Evolutionary conservation across 2,329 filamentous ascomycete genomes (phyloP).

Genomic region (Dryadomyces quercivorus): DNA sequence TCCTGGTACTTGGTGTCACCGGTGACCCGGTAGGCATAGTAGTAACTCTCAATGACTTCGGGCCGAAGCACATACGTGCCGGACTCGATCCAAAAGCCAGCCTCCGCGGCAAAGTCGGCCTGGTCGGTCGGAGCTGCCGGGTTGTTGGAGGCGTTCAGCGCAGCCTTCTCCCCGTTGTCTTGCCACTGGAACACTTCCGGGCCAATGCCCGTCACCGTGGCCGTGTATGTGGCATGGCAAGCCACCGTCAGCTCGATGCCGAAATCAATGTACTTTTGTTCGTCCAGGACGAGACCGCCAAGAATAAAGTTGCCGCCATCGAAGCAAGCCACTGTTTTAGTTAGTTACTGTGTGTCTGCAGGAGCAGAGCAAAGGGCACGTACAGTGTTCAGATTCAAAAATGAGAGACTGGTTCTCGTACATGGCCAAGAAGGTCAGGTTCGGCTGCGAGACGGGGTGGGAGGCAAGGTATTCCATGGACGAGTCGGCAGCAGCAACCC

Average conservation of each 20-base stretch:
- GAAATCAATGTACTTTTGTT: slow-evolving; percentile 57
- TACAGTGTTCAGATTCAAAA: slow-evolving; percentile 37
- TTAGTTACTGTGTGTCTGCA: background rate
- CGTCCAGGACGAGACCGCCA: slow-evolving; percentile 56
- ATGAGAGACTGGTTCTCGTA: slow-evolving; percentile 35
- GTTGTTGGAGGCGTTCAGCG: slow-evolving; percentile 25
- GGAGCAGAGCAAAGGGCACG: too few relatives aligned
- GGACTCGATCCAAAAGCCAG: slow-evolving; percentile 60
- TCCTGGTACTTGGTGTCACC: slow-evolving; percentile 66
- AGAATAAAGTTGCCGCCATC: slow-evolving; percentile 78
- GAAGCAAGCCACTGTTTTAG: slow-evolving; percentile 55
- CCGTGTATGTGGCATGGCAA: slow-evolving; percentile 62
- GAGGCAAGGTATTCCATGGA: slow-evolving; percentile 60
- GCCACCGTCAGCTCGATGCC: slow-evolving; percentile 59
- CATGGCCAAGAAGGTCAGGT: slow-evolving; percentile 58
- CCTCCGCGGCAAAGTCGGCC: slow-evolving; percentile 46
- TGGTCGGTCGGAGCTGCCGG: slow-evolving; percentile 29
- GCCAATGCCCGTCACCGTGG: slow-evolving; percentile 60
- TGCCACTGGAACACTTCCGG: slow-evolving; percentile 61
- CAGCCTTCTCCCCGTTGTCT: slow-evolving; percentile 22
- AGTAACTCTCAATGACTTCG: slow-evolving; percentile 73
- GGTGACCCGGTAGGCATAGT: slow-evolving; percentile 77
- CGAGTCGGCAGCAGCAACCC: slow-evolving; percentile 64
- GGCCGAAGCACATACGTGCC: slow-evolving; percentile 57
- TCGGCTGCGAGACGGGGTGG: slow-evolving; percentile 51